Conservation (phyloP, 116 monocot genomes). For the Cymodocea nodosa region DNA sequence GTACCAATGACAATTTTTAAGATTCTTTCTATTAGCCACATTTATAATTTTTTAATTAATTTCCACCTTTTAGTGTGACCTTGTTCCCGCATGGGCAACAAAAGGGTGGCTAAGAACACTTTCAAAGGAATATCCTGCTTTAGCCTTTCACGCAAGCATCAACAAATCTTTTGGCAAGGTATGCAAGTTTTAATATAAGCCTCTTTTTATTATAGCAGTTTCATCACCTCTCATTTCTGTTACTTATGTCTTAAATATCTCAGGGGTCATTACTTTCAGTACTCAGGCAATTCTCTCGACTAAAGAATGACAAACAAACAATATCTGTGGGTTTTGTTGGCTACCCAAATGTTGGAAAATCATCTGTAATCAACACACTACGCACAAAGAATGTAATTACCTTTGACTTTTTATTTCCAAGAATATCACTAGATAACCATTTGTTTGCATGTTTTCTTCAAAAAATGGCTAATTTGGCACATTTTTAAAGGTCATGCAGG, state of each 20-base stretch:
- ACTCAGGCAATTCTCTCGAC: conserved; percentile 74
- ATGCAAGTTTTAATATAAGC: background rate
- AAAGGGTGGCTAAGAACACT: conserved; percentile 82
- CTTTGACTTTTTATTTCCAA: background rate
- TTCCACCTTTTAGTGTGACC: conserved; percentile 54
- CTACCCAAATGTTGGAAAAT: conserved; percentile 98
- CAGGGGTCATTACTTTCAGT: conserved; percentile 92
- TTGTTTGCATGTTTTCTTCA: too few relatives aligned
- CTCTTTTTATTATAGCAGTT: background rate
- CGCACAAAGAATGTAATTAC: conserved; percentile 80
- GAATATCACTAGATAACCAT: background rate
- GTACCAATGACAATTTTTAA: background rate
- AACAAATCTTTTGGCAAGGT: conserved; percentile 96
- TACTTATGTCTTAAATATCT: background rate
- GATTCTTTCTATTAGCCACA: background rate
- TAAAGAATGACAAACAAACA: conserved; percentile 93
- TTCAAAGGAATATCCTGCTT: conserved; percentile 75
- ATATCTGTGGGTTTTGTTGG: conserved; percentile 98
- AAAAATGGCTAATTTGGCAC: too few relatives aligned
- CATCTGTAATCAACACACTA: conserved; percentile 89
- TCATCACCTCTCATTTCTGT: background rate
- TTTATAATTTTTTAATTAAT: background rate
- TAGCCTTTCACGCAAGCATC: conserved; percentile 93
- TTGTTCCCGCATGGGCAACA: conserved; percentile 86
- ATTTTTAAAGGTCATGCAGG: too few relatives aligned